Conservation (phyloP, 2,329 filamentous ascomycete species). For the Elsinoe perseae region DNA sequence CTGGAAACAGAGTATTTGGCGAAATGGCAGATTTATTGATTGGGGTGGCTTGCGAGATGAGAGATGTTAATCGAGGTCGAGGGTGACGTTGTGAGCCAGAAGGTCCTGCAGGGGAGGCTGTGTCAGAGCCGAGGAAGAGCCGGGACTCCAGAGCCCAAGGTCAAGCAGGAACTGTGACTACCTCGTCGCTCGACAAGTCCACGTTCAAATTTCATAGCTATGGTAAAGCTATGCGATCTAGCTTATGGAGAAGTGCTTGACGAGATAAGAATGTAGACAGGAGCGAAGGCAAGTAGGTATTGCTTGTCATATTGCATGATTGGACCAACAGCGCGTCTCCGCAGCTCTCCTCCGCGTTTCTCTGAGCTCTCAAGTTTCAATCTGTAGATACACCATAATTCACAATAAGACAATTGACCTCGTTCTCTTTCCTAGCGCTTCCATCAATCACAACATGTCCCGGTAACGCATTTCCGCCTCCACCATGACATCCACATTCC, state of each 20-base stretch:
- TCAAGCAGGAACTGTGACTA: neutral
- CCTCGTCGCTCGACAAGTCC: too few species aligned
- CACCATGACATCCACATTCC: neutral
- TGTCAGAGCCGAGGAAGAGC: neutral
- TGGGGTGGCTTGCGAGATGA: neutral
- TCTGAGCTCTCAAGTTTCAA: neutral
- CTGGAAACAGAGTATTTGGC: too few species aligned
- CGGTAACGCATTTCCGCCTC: neutral
- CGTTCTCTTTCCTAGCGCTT: neutral
- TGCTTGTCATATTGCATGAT: neutral
- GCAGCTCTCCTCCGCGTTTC: constrained; percentile 3
- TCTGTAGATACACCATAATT: neutral
- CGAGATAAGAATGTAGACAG: too few species aligned
- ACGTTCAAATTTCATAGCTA: too few species aligned
- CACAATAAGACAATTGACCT: neutral
- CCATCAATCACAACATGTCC: neutral
- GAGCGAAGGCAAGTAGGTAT: too few species aligned
- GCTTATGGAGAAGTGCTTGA: too few species aligned
- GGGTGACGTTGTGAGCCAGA: neutral
- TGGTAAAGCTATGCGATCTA: too few species aligned
- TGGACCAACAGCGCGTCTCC: neutral
- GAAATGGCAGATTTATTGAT: too few species aligned
- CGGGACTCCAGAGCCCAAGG: neutral
- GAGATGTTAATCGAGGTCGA: neutral
- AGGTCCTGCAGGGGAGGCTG: neutral